Percentiles rank a stretch among this genome's conserved stretches.
These are phyloP conservation scores for Populus tremula DNA, from an alignment of 345 rosid species.

Conservation along the genomic window DNA sequence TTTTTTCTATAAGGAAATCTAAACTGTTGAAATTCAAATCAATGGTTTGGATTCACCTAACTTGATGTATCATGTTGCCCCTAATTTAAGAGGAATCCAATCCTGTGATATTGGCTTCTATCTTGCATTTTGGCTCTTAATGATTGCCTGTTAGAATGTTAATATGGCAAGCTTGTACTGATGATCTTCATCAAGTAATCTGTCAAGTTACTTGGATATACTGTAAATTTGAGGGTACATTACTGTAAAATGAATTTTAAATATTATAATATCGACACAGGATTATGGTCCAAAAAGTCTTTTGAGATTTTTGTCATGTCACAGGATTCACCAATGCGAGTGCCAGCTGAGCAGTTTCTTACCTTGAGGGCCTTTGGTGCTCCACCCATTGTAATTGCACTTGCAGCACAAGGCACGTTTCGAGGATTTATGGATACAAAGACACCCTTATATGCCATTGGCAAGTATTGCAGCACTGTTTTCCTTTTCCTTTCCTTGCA, in stretches of 20 bases:
- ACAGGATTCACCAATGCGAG: slow-evolving; percentile 88
- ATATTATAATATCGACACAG: background rate
- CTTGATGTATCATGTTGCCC: too few relatives aligned
- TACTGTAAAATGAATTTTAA: background rate
- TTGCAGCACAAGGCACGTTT: slow-evolving; percentile 93
- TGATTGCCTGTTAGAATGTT: background rate
- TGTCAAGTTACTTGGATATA: background rate
- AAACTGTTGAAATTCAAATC: too few relatives aligned
- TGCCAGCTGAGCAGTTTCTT: slow-evolving; percentile 81
- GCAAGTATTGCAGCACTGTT: slow-evolving; percentile 48
- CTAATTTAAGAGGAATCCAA: too few relatives aligned
- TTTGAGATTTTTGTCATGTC: slow-evolving; percentile 5
- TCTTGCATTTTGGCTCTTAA: background rate
- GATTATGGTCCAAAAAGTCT: background rate
- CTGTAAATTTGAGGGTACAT: slow-evolving; percentile 2
- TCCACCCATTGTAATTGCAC: slow-evolving; percentile 88
- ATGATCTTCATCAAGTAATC: too few relatives aligned
- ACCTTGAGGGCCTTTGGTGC: slow-evolving; percentile 80
- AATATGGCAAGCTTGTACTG: background rate
- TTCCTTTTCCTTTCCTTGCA: slow-evolving; percentile 7
- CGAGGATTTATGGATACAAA: slow-evolving; percentile 93
- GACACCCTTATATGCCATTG: slow-evolving; percentile 88
- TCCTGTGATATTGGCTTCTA: background rate
- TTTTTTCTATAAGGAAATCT: too few relatives aligned
- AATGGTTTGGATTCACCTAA: too few relatives aligned